phyloP scores from a whole-genome alignment of 2,329 filamentous ascomycete genomes.

The Achaetomium macrosporum region DNA sequence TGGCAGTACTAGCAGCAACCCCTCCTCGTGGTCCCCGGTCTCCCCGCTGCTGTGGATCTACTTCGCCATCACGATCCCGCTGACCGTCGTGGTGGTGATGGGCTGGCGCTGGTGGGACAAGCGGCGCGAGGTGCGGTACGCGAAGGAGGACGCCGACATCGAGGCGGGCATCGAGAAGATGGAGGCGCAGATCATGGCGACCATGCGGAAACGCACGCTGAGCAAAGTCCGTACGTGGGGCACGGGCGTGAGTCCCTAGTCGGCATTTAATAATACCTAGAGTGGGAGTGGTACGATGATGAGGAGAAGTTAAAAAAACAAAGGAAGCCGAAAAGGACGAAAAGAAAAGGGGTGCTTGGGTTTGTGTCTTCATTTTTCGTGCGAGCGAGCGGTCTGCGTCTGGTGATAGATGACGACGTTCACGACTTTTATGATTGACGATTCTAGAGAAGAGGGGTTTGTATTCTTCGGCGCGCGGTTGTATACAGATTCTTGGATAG shows the following conservation, averaged over 20 bases:
- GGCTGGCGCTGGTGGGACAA: constrained; percentile 51
- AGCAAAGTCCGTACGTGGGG: constrained; percentile 52
- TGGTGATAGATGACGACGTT: background rate
- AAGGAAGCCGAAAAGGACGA: background rate
- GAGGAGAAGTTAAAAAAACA: too few relatives aligned
- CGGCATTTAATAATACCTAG: background rate
- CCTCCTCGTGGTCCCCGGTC: constrained; percentile 34
- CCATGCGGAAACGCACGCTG: constrained; percentile 52
- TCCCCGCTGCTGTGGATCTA: constrained; percentile 56
- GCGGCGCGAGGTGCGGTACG: constrained; percentile 43
- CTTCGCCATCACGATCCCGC: constrained; percentile 54
- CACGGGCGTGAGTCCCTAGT: constrained; percentile 8
- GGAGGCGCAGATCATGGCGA: constrained; percentile 52
- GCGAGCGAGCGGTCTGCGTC: background rate
- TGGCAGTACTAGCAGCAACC: background rate
- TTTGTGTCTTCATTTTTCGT: background rate
- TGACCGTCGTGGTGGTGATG: constrained; percentile 50
- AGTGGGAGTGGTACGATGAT: too few relatives aligned
- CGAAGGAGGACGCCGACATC: constrained; percentile 44
- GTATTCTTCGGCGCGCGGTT: background rate
- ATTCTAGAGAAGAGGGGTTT: constrained; percentile 2
- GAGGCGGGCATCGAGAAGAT: constrained; percentile 51
- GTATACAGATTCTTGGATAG: background rate
- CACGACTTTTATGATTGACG: constrained; percentile 10
- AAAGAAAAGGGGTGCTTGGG: background rate